Evolutionary conservation across 75 land plant species (phyloP).

Genomic region (Cryptomeria japonica): DNA sequence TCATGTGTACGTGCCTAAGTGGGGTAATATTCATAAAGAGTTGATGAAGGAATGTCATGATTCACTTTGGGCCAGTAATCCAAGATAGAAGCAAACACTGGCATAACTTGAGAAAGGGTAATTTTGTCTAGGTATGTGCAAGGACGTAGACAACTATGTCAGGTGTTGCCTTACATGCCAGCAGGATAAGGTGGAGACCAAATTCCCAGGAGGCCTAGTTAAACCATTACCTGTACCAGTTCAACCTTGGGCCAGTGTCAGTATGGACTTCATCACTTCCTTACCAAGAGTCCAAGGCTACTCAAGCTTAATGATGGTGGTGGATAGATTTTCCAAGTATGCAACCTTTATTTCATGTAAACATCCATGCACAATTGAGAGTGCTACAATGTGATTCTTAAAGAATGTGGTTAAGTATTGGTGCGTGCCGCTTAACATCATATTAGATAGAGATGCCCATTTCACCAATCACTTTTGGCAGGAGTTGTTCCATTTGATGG

Average conservation of each 20-base stretch:
- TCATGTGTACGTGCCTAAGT: too few relatives aligned
- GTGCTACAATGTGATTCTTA: neutral
- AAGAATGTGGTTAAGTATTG: neutral
- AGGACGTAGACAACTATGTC: neutral
- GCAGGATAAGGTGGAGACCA: neutral
- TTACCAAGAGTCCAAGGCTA: neutral
- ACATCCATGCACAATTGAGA: neutral
- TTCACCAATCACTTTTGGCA: conserved; percentile 19
- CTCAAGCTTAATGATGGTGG: conserved; percentile 1
- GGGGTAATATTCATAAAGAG: too few relatives aligned
- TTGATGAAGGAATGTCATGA: neutral
- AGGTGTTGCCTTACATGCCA: neutral
- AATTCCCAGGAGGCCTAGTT: neutral
- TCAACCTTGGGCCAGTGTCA: neutral
- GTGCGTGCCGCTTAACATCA: neutral
- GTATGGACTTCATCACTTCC: neutral
- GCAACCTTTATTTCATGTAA: conserved; percentile 7
- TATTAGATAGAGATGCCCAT: conserved; percentile 13
- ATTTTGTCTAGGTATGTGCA: neutral
- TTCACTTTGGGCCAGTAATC: neutral
- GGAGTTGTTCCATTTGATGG: neutral
- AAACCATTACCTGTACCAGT: neutral
- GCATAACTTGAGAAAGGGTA: neutral
- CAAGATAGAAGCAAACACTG: neutral
- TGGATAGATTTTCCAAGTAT: conserved; percentile 15